Evolutionary conservation across 1,139 yeast genomes (phyloP).

Genomic region (Arxiozyma slooffiae): DNA sequence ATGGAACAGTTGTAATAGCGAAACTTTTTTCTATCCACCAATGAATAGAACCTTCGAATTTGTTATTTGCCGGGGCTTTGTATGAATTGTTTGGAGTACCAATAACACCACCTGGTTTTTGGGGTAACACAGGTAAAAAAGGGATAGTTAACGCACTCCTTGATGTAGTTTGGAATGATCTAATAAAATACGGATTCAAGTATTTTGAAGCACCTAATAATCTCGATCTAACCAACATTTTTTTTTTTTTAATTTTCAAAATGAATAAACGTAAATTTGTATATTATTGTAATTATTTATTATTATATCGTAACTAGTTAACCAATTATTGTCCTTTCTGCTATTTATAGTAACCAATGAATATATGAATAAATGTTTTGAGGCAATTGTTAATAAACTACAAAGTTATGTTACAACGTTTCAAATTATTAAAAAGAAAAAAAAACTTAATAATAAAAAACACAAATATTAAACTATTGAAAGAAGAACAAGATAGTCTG

Average conservation of each 20-base stretch:
- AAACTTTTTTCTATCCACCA: constrained; percentile 62
- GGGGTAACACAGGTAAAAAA: constrained; percentile 46
- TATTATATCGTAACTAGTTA: too few species aligned
- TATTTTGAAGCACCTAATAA: neutral
- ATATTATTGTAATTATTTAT: too few species aligned
- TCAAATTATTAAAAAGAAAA: too few species aligned
- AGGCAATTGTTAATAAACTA: too few species aligned
- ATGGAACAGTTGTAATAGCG: constrained; percentile 52
- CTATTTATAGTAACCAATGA: too few species aligned
- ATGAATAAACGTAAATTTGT: neutral
- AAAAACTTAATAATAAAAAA: too few species aligned
- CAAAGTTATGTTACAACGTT: too few species aligned
- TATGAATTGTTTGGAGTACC: constrained; percentile 74
- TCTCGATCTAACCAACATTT: constrained; percentile 3
- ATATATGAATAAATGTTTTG: too few species aligned
- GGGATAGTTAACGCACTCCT: constrained; percentile 32
- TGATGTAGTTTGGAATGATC: constrained; percentile 29
- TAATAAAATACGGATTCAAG: constrained; percentile 4
- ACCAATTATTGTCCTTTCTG: too few species aligned
- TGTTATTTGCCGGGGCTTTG: constrained; percentile 46
- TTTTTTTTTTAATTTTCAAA: neutral
- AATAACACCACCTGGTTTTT: constrained; percentile 66
- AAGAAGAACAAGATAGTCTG: too few species aligned
- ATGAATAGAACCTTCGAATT: constrained; percentile 56
- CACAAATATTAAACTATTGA: too few species aligned